Evolutionary conservation across 2,329 filamentous ascomycete genomes (phyloP).

Genomic region (Diaporthe vexans): DNA sequence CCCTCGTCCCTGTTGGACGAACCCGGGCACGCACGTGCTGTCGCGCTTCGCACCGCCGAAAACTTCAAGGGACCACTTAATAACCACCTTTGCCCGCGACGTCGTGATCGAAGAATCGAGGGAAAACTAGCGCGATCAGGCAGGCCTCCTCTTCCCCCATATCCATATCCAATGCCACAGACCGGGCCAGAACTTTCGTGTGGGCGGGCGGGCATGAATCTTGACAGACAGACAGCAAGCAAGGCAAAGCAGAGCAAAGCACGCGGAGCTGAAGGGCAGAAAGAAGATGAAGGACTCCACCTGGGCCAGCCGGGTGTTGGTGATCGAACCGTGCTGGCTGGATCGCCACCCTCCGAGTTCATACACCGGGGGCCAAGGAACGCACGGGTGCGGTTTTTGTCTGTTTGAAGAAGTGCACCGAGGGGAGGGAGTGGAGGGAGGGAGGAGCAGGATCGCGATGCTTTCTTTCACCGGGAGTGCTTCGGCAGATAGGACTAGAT

Average conservation of each 20-base stretch:
- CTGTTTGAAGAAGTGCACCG: too few relatives aligned
- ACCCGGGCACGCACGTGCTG: not conserved
- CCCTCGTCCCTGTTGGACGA: not conserved
- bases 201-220: not conserved
- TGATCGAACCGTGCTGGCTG: not conserved
- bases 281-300: too few relatives aligned
- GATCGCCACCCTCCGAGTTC: not conserved
- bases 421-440: too few relatives aligned
- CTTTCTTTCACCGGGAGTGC: too few relatives aligned
- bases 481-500: too few relatives aligned
- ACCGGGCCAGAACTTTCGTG: not conserved
- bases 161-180: not conserved
- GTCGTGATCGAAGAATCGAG: not conserved
- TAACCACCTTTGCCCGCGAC: not conserved
- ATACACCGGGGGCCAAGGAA: too few relatives aligned
- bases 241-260: not conserved
- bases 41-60: too few relatives aligned
- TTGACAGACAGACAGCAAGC: too few relatives aligned
- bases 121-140: conserved; percentile 15
- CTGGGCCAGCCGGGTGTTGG: not conserved
- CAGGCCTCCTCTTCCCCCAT: not conserved
- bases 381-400: too few relatives aligned
- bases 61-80: too few relatives aligned
- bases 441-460: not conserved
- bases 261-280: too few relatives aligned